Percentiles rank a stretch among this genome's conserved stretches.
These are phyloP conservation scores for Podaxis mareebaensis DNA, from an alignment of 768 basidiomycete genomes.

Conservation along the genomic window DNA sequence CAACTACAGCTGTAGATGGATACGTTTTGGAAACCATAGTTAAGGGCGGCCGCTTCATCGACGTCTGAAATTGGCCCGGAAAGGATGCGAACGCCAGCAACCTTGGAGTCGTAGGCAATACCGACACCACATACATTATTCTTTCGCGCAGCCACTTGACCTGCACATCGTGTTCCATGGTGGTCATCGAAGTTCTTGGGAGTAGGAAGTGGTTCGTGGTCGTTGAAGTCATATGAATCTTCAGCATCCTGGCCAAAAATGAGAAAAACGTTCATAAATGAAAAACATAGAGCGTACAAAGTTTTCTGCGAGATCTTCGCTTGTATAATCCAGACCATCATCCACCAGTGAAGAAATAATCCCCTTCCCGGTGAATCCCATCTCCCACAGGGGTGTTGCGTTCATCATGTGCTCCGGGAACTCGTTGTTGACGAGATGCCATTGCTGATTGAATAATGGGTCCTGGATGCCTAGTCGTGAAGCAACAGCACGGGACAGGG, in stretches of 20 bases:
- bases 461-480: slow-evolving; percentile 70
- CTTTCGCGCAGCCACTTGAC: slow-evolving; percentile 90
- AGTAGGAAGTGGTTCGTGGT: slow-evolving; percentile 83
- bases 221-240: slow-evolving; percentile 96
- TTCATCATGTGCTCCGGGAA: slow-evolving; percentile 87
- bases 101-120: slow-evolving; percentile 87
- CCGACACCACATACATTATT: slow-evolving; percentile 95
- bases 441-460: slow-evolving; percentile 82
- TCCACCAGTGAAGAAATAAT: slow-evolving; percentile 89
- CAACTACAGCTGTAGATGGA: slow-evolving; percentile 96
- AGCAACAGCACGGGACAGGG: slow-evolving; percentile 50
- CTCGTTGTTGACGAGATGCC: slow-evolving; percentile 93
- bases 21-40: slow-evolving; percentile 90
- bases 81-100: slow-evolving; percentile 94
- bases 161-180: slow-evolving; percentile 97
- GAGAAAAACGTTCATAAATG: slow-evolving; percentile 5
- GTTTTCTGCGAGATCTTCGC: slow-evolving; percentile 84
- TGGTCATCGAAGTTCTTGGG: slow-evolving; percentile 90
- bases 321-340: slow-evolving; percentile 91
- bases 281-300: slow-evolving; percentile 64
- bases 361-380: slow-evolving; percentile 86
- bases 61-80: slow-evolving; percentile 93
- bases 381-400: slow-evolving; percentile 89
- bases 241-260: slow-evolving; percentile 71
- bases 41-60: slow-evolving; percentile 94